These are phyloP conservation scores for Neofusicoccum cordaticola DNA, from an alignment of 2,329 filamentous ascomycete genomes.

Conservation along the genomic window DNA sequence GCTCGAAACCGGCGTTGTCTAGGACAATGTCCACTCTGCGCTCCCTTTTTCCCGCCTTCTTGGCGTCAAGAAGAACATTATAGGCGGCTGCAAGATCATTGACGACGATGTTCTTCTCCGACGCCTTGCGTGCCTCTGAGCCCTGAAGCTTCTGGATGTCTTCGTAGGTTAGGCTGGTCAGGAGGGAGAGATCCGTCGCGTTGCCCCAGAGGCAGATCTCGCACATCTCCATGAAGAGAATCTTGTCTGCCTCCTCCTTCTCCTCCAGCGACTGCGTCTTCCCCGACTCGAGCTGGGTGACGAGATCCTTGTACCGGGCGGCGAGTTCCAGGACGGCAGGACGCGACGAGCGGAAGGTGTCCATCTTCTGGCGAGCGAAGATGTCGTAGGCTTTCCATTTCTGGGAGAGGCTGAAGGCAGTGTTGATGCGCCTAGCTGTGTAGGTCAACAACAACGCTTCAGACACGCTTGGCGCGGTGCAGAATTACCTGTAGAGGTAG, in stretches of 20 bases:
- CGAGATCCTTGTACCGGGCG: constrained; percentile 71
- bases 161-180: constrained; percentile 87
- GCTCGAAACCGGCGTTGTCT: constrained; percentile 95
- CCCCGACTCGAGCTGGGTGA: constrained; percentile 61
- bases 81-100: constrained; percentile 81
- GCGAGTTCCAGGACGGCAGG: constrained; percentile 82
- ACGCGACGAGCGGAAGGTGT: constrained; percentile 87
- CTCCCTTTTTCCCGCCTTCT: constrained; percentile 60
- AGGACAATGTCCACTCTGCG: constrained; percentile 89
- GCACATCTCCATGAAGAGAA: constrained; percentile 88
- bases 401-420: constrained; percentile 70
- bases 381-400: constrained; percentile 91
- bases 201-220: constrained; percentile 98
- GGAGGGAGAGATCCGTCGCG: constrained; percentile 86
- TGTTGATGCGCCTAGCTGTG: constrained; percentile 68
- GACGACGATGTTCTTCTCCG: constrained; percentile 86
- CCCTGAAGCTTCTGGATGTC: constrained; percentile 97
- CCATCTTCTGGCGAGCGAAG: constrained; percentile 85
- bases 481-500: constrained; percentile 74
- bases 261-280: constrained; percentile 40
- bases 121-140: constrained; percentile 76
- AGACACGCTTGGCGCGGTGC: neutral
- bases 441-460: constrained; percentile 5
- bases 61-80: constrained; percentile 62
- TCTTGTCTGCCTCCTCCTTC: constrained; percentile 64